Evolutionary conservation across 1,139 yeast species (phyloP).

Genomic region (Yarrowia galli): DNA sequence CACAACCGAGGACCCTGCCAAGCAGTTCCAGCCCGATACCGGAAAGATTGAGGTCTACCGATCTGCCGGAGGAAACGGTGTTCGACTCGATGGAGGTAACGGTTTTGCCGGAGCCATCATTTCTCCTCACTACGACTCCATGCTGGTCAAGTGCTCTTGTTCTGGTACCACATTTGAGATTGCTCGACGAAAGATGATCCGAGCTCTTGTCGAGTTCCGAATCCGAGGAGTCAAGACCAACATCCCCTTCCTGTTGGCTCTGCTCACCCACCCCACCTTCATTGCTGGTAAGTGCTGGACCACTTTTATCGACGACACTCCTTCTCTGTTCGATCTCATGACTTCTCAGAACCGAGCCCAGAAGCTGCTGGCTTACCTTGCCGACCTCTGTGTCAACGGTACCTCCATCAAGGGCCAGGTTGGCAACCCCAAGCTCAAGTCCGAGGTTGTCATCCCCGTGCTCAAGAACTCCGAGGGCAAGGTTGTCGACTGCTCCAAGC

Average conservation of each 20-base stretch:
- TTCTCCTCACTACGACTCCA: conserved; percentile 96
- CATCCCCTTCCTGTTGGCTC: conserved; percentile 93
- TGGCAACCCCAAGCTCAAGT: conserved; percentile 82
- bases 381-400: conserved; percentile 93
- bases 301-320: conserved; percentile 97
- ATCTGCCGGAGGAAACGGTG: conserved; percentile 99
- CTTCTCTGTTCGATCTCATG: conserved; percentile 93
- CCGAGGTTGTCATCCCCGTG: conserved; percentile 77
- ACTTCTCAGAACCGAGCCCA: conserved; percentile 96
- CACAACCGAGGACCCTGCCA: conserved; percentile 97
- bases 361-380: conserved; percentile 85
- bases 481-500: conserved; percentile 62
- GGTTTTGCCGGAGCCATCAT: conserved; percentile 99
- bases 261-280: conserved; percentile 90
- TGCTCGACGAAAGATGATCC: conserved; percentile 94
- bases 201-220: conserved; percentile 96
- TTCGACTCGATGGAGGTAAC: conserved; percentile 98
- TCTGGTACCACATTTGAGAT: conserved; percentile 97
- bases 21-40: conserved; percentile 97
- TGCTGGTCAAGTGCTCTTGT: conserved; percentile 97
- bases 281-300: conserved; percentile 95
- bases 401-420: conserved; percentile 94
- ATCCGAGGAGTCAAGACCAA: conserved; percentile 98
- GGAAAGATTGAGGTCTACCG: conserved; percentile 98
- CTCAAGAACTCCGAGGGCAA: conserved; percentile 66